phyloP scores from a whole-genome alignment of 2,329 filamentous ascomycete species.

The Hymenoscyphus repandus region DNA sequence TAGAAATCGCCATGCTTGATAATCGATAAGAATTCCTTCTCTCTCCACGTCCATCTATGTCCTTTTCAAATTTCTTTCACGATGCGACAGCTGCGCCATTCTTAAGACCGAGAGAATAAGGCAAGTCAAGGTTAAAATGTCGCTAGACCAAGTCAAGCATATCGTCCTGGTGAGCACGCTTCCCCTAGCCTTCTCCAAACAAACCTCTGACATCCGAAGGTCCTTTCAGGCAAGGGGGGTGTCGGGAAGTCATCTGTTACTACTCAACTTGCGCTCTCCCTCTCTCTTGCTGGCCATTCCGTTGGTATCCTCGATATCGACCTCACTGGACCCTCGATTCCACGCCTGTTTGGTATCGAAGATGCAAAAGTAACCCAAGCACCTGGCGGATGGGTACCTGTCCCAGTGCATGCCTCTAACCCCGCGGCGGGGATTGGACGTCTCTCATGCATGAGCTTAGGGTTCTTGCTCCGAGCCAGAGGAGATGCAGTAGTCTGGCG shows the following conservation, averaged over 20 bases:
- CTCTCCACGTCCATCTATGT: not conserved
- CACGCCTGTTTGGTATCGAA: conserved; percentile 88
- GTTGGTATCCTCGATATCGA: conserved; percentile 96
- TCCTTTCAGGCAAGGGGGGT: conserved; percentile 94
- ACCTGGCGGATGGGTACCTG: conserved; percentile 86
- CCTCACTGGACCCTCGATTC: conserved; percentile 92
- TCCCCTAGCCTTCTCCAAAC: not conserved
- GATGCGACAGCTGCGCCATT: conserved; percentile 14
- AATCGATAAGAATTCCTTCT: conserved; percentile 26
- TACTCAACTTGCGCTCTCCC: conserved; percentile 85
- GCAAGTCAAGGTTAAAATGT: conserved; percentile 43
- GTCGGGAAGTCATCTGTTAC: conserved; percentile 98
- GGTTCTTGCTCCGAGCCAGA: conserved; percentile 77
- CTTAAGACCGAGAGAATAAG: conserved; percentile 2
- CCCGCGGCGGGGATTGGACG: conserved; percentile 50
- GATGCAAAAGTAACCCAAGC: conserved; percentile 85
- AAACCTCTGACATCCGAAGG: conserved; percentile 33
- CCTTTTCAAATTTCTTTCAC: conserved; percentile 1
- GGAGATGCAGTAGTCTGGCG: conserved; percentile 96
- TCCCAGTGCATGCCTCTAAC: conserved; percentile 67
- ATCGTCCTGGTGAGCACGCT: conserved; percentile 60
- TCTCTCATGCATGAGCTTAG: conserved; percentile 83
- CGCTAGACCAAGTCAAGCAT: conserved; percentile 66
- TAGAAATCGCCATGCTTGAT: conserved; percentile 19
- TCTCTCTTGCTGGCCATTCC: conserved; percentile 77